Evolutionary conservation across 768 basidiomycete species (phyloP).

Genomic region (Coprinellus micaceus): DNA sequence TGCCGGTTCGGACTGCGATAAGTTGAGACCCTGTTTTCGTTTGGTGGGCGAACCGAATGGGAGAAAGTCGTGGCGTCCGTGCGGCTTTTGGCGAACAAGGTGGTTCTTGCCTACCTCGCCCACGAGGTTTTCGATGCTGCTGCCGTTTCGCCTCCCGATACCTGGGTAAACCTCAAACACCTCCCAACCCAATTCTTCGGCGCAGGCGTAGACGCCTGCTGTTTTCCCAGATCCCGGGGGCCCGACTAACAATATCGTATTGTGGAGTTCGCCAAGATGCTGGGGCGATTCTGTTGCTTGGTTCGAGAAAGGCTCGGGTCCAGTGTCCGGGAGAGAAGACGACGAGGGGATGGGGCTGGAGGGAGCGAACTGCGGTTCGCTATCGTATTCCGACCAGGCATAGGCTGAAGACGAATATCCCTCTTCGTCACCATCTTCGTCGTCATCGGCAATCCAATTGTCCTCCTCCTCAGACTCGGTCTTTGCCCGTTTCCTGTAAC

Average conservation of each 20-base stretch:
- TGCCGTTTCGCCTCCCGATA: constrained; percentile 81
- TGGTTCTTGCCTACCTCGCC: constrained; percentile 96
- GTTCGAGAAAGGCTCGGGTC: constrained; percentile 7
- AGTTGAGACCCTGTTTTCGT: constrained; percentile 4
- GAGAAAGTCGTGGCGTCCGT: constrained; percentile 13
- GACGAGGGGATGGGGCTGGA: constrained; percentile 6
- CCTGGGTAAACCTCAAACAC: constrained; percentile 97
- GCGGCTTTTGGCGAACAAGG: constrained; percentile 44
- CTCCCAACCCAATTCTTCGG: constrained; percentile 91
- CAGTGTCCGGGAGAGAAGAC: constrained; percentile 4
- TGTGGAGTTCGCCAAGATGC: constrained; percentile 55
- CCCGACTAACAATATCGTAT: constrained; percentile 82
- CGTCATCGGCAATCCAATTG: constrained; percentile 50
- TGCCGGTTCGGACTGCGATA: neutral
- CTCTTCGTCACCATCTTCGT: constrained; percentile 34
- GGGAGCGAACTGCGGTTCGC: neutral
- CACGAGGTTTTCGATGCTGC: constrained; percentile 72
- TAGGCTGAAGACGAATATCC: constrained; percentile 6
- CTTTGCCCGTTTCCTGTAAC: constrained; percentile 51
- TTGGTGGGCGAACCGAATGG: constrained; percentile 4
- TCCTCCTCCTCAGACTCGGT: constrained; percentile 55
- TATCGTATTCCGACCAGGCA: neutral
- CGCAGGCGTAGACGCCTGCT: constrained; percentile 88
- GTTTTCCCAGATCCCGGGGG: constrained; percentile 89
- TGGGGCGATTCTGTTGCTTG: constrained; percentile 10